Evolutionary conservation across 306 rosid species (phyloP), one percentile per base, ranked within the genome.

Genomic region (Luffa acutangula): DNA sequence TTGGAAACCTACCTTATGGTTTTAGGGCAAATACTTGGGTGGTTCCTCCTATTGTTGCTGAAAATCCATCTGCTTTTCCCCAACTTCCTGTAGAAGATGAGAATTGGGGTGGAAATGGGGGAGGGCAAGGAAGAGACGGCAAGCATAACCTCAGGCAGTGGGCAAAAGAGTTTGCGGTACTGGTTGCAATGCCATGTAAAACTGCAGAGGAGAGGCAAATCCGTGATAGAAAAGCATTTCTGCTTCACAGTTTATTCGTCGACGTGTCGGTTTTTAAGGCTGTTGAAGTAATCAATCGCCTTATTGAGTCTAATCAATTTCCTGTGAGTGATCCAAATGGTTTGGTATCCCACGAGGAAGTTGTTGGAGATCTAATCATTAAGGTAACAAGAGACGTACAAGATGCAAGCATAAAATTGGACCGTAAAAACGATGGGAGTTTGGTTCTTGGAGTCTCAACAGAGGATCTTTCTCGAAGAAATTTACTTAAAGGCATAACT

Each of bases 21-120:
- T 95, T 92, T 80, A 92, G 98, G 52, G 89, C 97, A 82, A 95
- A 92, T 81, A 89, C 98, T n/a, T 92, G 98, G 98, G 91, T 95
- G 83, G 93, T 91, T 45, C 98, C 98, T 83, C 93, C 97, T n/a
- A 85, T 89, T 83, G 93, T 90, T 86, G 93, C 96, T 20, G 97
- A 91, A 69, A 92, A 85, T 62, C 90, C 93, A 45, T 86, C 93
- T 71, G 65, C 84, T 79, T 89, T 91, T 85, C 91, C 90, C 1
- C 86, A 90, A 31, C 96, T 95, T 79, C 97, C 98, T 13, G 81
- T 83, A 67, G 98, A 95, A 86, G 97, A 95, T 73, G 97, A 91
- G 79, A 81, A 79, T 60, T 92, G 98, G 98, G 97, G 97, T 81
- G 98, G 97, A 82, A 91, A 85, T 77, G 97, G 97, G 21, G 98